Conservation (phyloP, 2,329 filamentous ascomycete genomes). For the Calonectria ilicicola region DNA sequence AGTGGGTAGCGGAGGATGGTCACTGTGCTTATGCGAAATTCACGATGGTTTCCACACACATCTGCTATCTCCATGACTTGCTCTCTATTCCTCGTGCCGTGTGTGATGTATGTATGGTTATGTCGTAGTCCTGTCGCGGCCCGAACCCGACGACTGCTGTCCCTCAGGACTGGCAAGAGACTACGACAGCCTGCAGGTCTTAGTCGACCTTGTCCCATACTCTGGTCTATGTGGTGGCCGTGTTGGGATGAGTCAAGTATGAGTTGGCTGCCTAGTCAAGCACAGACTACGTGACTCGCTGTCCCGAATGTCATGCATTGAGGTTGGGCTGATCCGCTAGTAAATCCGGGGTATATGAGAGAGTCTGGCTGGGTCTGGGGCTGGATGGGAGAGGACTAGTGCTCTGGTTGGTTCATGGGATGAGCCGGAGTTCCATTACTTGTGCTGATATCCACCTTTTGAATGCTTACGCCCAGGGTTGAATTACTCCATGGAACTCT, state of each 20-base stretch:
- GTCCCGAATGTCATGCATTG: slow-evolving; percentile 14
- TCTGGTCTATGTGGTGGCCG: not conserved
- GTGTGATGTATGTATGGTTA: slow-evolving; percentile 28
- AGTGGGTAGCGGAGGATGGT: slow-evolving; percentile 60
- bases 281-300: not conserved
- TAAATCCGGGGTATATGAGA: slow-evolving; percentile 7
- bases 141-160: not conserved
- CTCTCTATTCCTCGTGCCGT: slow-evolving; percentile 14
- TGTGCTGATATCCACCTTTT: not conserved
- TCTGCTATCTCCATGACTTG: slow-evolving; percentile 17
- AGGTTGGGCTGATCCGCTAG: slow-evolving; percentile 11
- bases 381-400: not conserved
- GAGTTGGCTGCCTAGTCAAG: not conserved
- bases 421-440: not conserved
- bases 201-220: not conserved
- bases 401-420: not conserved
- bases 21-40: slow-evolving; percentile 71
- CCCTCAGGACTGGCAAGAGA: not conserved
- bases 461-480: not conserved
- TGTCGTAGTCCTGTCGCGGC: not conserved
- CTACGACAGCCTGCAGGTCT: not conserved
- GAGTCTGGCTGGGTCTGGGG: not conserved
- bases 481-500: not conserved
- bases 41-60: slow-evolving; percentile 64
- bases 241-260: slow-evolving; percentile 4